These are phyloP conservation scores for Magnaporthales sp. DNA, from an alignment of 2,329 filamentous ascomycete species.

Conservation along the genomic window DNA sequence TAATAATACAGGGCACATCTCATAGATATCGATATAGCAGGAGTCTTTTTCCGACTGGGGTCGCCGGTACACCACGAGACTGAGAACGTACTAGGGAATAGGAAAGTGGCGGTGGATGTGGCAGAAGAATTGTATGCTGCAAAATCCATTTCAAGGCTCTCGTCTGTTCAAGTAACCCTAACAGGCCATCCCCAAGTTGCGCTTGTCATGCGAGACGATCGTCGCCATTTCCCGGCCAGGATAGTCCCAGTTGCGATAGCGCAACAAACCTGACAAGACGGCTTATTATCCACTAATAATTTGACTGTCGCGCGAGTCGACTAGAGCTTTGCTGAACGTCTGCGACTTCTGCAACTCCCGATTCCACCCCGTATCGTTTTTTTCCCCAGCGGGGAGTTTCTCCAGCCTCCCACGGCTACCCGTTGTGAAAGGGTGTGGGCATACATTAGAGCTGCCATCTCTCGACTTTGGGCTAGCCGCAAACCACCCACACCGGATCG, in stretches of 20 bases:
- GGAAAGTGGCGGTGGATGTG: background rate
- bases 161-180: background rate
- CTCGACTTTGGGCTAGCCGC: background rate
- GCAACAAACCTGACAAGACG: conserved; percentile 2
- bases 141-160: background rate
- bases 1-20: background rate
- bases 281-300: conserved; percentile 5
- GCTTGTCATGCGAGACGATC: conserved; percentile 6
- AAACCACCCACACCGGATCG: background rate
- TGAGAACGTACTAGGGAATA: background rate
- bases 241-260: conserved; percentile 7
- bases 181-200: conserved; percentile 1
- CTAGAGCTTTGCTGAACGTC: background rate
- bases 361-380: background rate
- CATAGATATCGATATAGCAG: background rate
- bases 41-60: background rate
- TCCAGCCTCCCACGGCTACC: background rate
- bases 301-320: conserved; percentile 5
- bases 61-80: background rate
- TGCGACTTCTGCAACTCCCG: background rate
- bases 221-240: conserved; percentile 3
- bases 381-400: background rate
- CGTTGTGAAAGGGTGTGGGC: background rate
- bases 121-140: conserved; percentile 5
- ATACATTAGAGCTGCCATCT: background rate